A percentile compares a stretch with the other conserved stretches of the same genome.
Conservation (phyloP, 106 monocot genomes). For the Platanthera guangdongensis region DNA sequence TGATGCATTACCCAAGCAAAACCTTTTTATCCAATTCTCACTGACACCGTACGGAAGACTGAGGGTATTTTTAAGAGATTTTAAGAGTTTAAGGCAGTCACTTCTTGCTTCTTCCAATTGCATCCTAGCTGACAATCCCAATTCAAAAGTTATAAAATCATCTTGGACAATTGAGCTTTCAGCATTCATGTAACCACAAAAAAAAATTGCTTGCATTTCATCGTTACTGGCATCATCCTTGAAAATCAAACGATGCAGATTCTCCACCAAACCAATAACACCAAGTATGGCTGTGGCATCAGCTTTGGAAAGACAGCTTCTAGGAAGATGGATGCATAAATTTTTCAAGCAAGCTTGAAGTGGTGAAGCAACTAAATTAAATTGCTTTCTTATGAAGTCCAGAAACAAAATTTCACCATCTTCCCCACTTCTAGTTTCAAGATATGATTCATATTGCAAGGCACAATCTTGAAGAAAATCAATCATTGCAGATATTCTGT, state of each 20-base stretch:
- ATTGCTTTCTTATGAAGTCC: too few species aligned
- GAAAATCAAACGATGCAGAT: not conserved
- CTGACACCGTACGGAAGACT: conserved; percentile 1
- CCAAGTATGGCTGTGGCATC: conserved; percentile 3
- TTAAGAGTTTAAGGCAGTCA: conserved; percentile 16
- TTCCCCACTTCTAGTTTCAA: not conserved
- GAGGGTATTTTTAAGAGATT: conserved; percentile 5
- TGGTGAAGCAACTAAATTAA: not conserved
- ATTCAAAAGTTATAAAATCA: not conserved
- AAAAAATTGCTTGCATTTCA: not conserved
- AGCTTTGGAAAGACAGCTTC: not conserved
- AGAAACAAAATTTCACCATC: not conserved
- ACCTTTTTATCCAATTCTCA: conserved; percentile 8
- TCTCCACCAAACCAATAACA: conserved; percentile 5
- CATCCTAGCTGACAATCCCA: not conserved
- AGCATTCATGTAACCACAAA: too few species aligned
- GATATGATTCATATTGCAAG: conserved; percentile 17
- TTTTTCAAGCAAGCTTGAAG: conserved; percentile 13
- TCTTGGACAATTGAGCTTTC: not conserved
- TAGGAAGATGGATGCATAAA: conserved; percentile 25
- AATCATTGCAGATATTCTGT: conserved; percentile 19
- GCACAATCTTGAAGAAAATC: conserved; percentile 25
- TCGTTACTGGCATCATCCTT: not conserved
- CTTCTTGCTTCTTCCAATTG: conserved; percentile 14
- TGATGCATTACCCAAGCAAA: conserved; percentile 21